Evolutionary conservation across 257 asterid species (phyloP), one percentile per base, ranked within the genome.

Genomic region (Solanum corneliomulleri): DNA sequence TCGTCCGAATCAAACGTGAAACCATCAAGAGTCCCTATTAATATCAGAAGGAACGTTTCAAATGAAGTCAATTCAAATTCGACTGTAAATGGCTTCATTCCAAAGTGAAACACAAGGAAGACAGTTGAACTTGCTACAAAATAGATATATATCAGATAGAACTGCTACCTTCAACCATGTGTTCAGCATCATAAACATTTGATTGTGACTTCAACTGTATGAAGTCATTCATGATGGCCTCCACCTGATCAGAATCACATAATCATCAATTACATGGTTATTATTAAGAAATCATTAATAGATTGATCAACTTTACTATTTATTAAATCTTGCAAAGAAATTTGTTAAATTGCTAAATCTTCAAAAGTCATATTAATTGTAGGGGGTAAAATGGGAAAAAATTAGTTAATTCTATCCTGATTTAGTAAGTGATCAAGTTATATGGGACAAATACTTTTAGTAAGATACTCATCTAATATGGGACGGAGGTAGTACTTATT

Each of bases 1-100:
- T 95, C 98, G 39, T 96, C 98, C 44, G 97, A 96, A 92, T 94
- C 98, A 86, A 93, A 96, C 84, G 97, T 92, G 92, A 93, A 96
- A 49, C 99, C 98, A 81, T 94, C 98, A 62, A 96, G 93, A 70
- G 99, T 96, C 88, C 99, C 98, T 95, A 89, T 52, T 64, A 69
- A 71, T 87, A 88, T 88, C 85, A 85, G 91, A 92, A 10, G 87
- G 81, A 66, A 31, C 13, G 83, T 83, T 18, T 89, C 10, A 37
- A 86, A 44, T 37, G 70, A 27, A 69, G 23, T 60, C 27, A 39
- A 72, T 62, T 29, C 23, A 20, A 58, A 9, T 27, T 25, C n/a
- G 52, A 35, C 27, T 25, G 69, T 70, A 72, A 66, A 47, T 21
- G 20, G 85, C 44, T 47, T 47, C 14, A 16, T 78, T 3, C 84